Base-by-base conservation (phyloP, 2,329 filamentous ascomycete genomes). In the Venturiaceae sp. region DNA sequence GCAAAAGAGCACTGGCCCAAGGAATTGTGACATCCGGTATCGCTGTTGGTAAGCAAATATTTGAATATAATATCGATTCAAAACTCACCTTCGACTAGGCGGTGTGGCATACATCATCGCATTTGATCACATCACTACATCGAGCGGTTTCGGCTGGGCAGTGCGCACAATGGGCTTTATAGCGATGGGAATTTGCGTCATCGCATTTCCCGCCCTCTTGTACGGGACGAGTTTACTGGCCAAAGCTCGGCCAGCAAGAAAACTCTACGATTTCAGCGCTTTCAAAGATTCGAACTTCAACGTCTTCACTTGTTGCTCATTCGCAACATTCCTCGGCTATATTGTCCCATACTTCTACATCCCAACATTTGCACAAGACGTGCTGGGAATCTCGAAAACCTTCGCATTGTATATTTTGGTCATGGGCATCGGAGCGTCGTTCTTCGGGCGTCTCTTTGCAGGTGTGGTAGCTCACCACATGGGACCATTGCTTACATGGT, bases 271-370 rank as follows among this genome's bases (percentile, higher is more conserved):
- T 53, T 63, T 62, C 21, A 62, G 67, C 6, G 70, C 70, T 1
- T 60, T 72, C 14, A 64, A 66, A 7, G 70, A 72, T 33, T 62
- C 60, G 1, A 58, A 54, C 26, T 71, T 72, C 57, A 63, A 71
- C 32, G 62, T 72, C 46, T 72, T 72, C 54, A 72, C 69, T 0
- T 62, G 61, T 4, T 69, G 63, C 28, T 69, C 67, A 0, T 72
- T 71, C 55, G 64, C 64, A 32, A 69, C 64, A 3, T 72, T 71
- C 41, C 61, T 72, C 1, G 70, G 70, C 1, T 72, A 72, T 52
- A 72, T 70, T 6, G 64, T 71, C 0, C 69, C 69, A 1, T 72
- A 71, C 55, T 71, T 72, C 53, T 72, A 71, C 57, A 70, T 72
- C 14, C 66, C 70, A 1, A 68, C 68, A 3, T 72, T 67, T 59